phyloP scores from a whole-genome alignment of 2,329 filamentous ascomycete species.

The Sporothrix brunneoviolacea region DNA sequence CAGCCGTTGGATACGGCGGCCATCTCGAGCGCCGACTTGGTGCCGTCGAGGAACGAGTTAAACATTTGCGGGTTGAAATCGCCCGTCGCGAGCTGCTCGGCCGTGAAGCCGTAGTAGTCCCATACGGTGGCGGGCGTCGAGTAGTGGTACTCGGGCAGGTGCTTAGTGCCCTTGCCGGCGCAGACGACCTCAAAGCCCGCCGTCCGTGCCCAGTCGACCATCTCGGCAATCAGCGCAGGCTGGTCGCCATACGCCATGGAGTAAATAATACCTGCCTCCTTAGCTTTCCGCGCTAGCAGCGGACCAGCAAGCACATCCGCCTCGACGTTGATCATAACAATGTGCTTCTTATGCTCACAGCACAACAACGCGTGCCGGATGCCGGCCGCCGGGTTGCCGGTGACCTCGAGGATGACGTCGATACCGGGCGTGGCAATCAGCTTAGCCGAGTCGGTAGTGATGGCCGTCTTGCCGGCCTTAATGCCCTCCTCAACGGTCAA shows the following conservation, averaged over 20 bases:
- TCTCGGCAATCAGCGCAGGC: slow-evolving; percentile 36
- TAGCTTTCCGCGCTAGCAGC: slow-evolving; percentile 33
- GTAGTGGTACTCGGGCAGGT: slow-evolving; percentile 38
- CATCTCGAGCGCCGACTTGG: slow-evolving; percentile 41
- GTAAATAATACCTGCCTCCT: slow-evolving; percentile 40
- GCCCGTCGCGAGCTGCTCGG: slow-evolving; percentile 34
- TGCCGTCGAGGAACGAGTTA: slow-evolving; percentile 43
- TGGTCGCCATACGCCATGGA: slow-evolving; percentile 41
- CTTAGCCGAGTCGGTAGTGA: slow-evolving; percentile 35
- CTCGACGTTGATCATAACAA: slow-evolving; percentile 42
- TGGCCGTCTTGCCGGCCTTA: slow-evolving; percentile 32
- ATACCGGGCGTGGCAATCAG: slow-evolving; percentile 37
- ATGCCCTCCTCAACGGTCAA: slow-evolving; percentile 33
- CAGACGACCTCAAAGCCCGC: slow-evolving; percentile 39
- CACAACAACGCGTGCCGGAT: slow-evolving; percentile 37
- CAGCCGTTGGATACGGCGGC: slow-evolving; percentile 41
- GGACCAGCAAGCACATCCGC: slow-evolving; percentile 38
- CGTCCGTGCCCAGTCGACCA: slow-evolving; percentile 37
- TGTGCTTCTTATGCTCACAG: slow-evolving; percentile 42
- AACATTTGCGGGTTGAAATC: slow-evolving; percentile 44
- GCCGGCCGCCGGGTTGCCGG: slow-evolving; percentile 36
- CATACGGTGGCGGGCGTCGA: slow-evolving; percentile 41
- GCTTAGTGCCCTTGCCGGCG: slow-evolving; percentile 40
- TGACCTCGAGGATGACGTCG: slow-evolving; percentile 38
- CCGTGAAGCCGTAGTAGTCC: slow-evolving; percentile 39